phyloP scores from a whole-genome alignment of 148 eudicot genomes.

The Persicaria tinctoria region DNA sequence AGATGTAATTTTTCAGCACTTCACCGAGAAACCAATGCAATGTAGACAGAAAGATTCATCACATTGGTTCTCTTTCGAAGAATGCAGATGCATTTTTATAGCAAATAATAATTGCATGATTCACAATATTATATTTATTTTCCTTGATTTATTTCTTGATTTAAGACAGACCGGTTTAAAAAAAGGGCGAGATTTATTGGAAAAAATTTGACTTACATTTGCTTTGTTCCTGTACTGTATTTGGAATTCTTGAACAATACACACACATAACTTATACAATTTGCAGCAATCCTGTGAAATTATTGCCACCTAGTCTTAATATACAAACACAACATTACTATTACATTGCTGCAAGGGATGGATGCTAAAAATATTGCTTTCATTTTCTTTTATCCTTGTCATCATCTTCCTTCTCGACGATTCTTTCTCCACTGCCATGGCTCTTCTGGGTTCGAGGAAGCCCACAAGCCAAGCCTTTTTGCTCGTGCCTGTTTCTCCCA shows the following conservation, averaged over 20 bases:
- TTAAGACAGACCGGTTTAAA: too few relatives aligned
- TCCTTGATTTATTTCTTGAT: too few relatives aligned
- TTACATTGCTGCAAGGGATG: background rate
- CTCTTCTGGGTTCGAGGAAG: conserved; percentile 68
- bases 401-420: conserved; percentile 38
- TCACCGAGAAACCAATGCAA: background rate
- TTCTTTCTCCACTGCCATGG: conserved; percentile 94
- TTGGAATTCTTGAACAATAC: too few relatives aligned
- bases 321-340: background rate
- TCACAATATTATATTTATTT: too few relatives aligned
- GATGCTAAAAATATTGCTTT: background rate
- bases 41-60: background rate
- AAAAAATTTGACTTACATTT: too few relatives aligned
- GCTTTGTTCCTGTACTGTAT: too few relatives aligned
- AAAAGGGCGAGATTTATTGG: too few relatives aligned
- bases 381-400: background rate
- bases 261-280: background rate
- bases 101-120: too few relatives aligned
- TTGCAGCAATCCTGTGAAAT: background rate
- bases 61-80: background rate
- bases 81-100: too few relatives aligned
- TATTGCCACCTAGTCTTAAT: background rate
- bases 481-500: conserved; percentile 87
- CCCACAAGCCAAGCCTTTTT: conserved; percentile 76
- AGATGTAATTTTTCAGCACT: background rate